Conservation (phyloP, 441 rosid species). For the Sinapis alba region DNA sequence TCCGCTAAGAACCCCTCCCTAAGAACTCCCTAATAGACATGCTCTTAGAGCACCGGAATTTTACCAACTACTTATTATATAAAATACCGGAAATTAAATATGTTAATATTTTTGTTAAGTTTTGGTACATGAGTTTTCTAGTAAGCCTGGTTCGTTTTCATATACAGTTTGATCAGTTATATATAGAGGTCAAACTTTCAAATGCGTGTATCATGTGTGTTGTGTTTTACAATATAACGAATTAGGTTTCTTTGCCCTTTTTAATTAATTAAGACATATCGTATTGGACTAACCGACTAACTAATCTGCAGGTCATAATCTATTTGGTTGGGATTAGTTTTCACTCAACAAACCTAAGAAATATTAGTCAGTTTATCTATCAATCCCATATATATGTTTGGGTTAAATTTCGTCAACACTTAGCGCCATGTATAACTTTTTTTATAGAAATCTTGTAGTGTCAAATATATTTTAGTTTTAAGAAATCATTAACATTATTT, state of each 20-base stretch:
- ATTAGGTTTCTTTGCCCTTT: background rate
- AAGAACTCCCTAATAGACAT: too few relatives aligned
- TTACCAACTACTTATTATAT: background rate
- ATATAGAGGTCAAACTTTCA: background rate
- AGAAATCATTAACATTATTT: background rate
- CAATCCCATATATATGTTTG: background rate
- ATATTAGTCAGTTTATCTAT: background rate
- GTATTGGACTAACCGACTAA: background rate
- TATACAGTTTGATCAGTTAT: background rate
- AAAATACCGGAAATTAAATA: background rate
- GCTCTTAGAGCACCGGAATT: too few relatives aligned
- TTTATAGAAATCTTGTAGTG: background rate
- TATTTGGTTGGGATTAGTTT: slow-evolving; percentile 27
- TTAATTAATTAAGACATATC: background rate
- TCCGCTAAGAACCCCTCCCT: too few relatives aligned
- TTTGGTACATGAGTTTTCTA: slow-evolving; percentile 3
- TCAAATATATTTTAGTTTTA: background rate
- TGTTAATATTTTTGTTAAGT: background rate
- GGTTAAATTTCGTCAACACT: background rate
- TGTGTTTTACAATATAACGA: background rate
- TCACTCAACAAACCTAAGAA: slow-evolving; percentile 16
- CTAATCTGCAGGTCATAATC: slow-evolving; percentile 16
- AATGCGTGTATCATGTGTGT: slow-evolving; percentile 23
- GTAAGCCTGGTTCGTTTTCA: background rate
- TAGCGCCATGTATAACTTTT: background rate